These are phyloP conservation scores for Taiozyma onychis DNA, from an alignment of 1,139 yeast species.

Conservation along the genomic window DNA sequence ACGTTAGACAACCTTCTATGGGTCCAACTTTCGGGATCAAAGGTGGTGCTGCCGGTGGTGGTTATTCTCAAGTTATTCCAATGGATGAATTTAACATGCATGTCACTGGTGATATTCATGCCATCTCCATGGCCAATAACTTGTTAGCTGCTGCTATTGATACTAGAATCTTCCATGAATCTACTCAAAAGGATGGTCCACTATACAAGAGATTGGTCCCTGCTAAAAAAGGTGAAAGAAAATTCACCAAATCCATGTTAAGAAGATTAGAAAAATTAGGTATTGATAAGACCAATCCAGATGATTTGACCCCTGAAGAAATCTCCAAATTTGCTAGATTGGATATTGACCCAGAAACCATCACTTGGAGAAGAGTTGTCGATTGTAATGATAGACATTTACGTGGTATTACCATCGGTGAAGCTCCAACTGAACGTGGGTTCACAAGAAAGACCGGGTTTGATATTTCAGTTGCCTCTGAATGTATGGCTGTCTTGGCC, in stretches of 20 bases:
- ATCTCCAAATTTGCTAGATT: constrained; percentile 70
- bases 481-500: constrained; percentile 98
- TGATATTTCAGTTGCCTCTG: constrained; percentile 95
- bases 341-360: constrained; percentile 89
- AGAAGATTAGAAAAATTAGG: constrained; percentile 78
- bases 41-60: constrained; percentile 92
- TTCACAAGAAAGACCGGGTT: constrained; percentile 86
- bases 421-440: constrained; percentile 94
- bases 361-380: constrained; percentile 95
- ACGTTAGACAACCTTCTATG: constrained; percentile 83
- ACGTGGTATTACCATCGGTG: constrained; percentile 87
- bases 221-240: constrained; percentile 74
- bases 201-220: constrained; percentile 87
- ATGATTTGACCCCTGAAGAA: constrained; percentile 78
- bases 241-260: constrained; percentile 73
- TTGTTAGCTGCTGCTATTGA: constrained; percentile 79
- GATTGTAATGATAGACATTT: constrained; percentile 94
- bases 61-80: constrained; percentile 79
- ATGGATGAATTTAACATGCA: constrained; percentile 89
- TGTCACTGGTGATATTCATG: constrained; percentile 80
- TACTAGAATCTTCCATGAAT: constrained; percentile 78
- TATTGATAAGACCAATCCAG: constrained; percentile 74
- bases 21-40: constrained; percentile 86
- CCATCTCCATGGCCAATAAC: constrained; percentile 76
- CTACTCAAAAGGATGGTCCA: constrained; percentile 75